phyloP scores from a whole-genome alignment of 305 asterid genomes.

The Rubia tinctorum region DNA sequence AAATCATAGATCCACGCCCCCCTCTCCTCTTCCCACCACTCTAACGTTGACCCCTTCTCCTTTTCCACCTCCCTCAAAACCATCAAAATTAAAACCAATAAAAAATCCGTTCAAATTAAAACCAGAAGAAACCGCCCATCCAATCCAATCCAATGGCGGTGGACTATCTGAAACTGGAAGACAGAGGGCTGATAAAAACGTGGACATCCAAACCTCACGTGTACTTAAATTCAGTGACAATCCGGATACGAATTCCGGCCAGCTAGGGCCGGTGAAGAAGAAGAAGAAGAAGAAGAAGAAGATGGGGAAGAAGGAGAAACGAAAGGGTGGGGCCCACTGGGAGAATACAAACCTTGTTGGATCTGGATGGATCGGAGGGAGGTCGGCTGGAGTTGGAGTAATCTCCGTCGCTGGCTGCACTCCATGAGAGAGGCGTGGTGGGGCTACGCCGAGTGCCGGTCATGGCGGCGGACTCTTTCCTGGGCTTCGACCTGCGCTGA shows the following conservation, averaged over 20 bases:
- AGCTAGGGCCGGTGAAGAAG: not conserved
- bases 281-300: not conserved
- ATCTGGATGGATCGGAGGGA: conserved; percentile 37
- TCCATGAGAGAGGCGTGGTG: conserved; percentile 43
- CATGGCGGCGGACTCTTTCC: conserved; percentile 21
- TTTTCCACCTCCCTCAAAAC: too few species aligned
- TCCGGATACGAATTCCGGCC: not conserved
- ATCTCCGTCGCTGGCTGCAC: conserved; percentile 37
- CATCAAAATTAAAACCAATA: too few species aligned
- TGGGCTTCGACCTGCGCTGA: conserved; percentile 32
- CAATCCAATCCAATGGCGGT: not conserved
- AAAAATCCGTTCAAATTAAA: too few species aligned
- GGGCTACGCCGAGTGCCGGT: conserved; percentile 37
- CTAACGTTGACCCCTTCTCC: not conserved
- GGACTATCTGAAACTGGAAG: too few species aligned
- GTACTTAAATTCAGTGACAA: not conserved
- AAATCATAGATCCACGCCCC: not conserved
- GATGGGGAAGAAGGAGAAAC: not conserved
- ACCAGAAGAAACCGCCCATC: too few species aligned
- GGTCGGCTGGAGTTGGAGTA: conserved; percentile 26
- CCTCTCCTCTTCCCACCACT: not conserved
- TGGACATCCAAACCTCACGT: not conserved
- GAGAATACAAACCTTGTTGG: conserved; percentile 40
- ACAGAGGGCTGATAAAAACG: too few species aligned
- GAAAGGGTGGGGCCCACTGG: not conserved